Percentiles rank a stretch among this genome's conserved stretches.
Evolutionary conservation across 208 protist species (phyloP).

Genomic region (Strigomonas galati): DNA sequence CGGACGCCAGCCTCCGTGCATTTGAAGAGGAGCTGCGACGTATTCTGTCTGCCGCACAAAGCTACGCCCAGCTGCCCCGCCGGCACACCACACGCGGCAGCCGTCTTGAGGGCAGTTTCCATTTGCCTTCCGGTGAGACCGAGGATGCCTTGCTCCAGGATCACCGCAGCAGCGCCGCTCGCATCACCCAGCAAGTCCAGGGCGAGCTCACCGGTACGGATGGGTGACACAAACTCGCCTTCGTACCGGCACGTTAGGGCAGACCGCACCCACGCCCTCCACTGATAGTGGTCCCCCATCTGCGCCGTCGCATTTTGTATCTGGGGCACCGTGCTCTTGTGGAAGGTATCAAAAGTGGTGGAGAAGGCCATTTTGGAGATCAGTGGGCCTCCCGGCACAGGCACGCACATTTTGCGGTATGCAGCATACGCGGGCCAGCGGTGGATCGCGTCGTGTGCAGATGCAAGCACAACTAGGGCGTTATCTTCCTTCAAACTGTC

Average conservation of each 20-base stretch:
- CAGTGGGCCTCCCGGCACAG: conserved; percentile 69
- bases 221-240: conserved; percentile 59
- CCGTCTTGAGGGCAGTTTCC: conserved; percentile 74
- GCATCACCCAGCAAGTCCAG: conserved; percentile 46
- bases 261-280: conserved; percentile 79
- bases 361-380: conserved; percentile 54
- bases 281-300: conserved; percentile 16
- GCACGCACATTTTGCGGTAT: conserved; percentile 51
- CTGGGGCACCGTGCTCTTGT: conserved; percentile 22
- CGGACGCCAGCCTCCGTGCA: conserved; percentile 26
- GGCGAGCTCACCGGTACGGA: conserved; percentile 61
- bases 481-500: neutral
- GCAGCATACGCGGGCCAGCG: conserved; percentile 14
- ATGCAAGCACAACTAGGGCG: neutral
- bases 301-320: conserved; percentile 22
- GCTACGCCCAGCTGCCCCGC: conserved; percentile 33
- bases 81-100: conserved; percentile 57
- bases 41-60: conserved; percentile 21
- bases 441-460: neutral
- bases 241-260: conserved; percentile 81
- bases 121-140: conserved; percentile 71
- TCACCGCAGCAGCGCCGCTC: conserved; percentile 32
- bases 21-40: conserved; percentile 14
- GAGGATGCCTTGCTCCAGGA: conserved; percentile 58
- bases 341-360: conserved; percentile 38